Evolutionary conservation across 768 basidiomycete genomes (phyloP), one percentile per base, ranked within the genome.

Genomic region (Cystofilobasidium capitatum): DNA sequence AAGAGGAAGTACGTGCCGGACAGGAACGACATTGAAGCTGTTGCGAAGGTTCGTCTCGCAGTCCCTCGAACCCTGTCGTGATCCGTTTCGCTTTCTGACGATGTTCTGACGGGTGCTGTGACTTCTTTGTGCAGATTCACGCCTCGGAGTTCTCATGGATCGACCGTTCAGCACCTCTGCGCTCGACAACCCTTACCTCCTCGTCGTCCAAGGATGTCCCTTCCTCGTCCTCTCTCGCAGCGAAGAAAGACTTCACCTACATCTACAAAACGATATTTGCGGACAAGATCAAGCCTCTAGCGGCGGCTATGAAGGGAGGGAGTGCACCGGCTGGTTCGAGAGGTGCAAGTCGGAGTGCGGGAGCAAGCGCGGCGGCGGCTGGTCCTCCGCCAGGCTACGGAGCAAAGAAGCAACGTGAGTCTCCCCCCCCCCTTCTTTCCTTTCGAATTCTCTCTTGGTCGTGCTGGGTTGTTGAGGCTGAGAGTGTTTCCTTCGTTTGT

Each of bases 191-290:
- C 54, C 62, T 68, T 12, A 54, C 66, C 8, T 55, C 66, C 31
- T 40, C 58, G 12, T 31, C 66, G 26, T 39, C 61, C 54, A 61
- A 62, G 40, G 66, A 58, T 17, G 36, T 37, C 14, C 33, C 66
- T 8, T 6, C 62, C 14, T 20, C 29, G 12, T 55, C 51, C 2
- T 55, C 51, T 3, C 26, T 55, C 0, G 61, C 51, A 14, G 35
- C 49, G 33, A 68, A 68, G 37, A 68, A 68, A 54, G 66, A 68
- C 66, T 68, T 55, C 57, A 62, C 66, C 14, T 68, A 62, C 61
- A 51, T 68, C 33, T 45, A 60, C 36, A 62, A 68, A 54, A 68
- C 47, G n/a, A 49, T 68, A 16, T 68, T 68, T n/a, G n/a, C 20
- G 12, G 66, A 68, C 14, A 62, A 58, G 54, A 49, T 62, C 42